phyloP scores from a whole-genome alignment of 192 early-diverging fungal species.

The Dispira simplex region DNA sequence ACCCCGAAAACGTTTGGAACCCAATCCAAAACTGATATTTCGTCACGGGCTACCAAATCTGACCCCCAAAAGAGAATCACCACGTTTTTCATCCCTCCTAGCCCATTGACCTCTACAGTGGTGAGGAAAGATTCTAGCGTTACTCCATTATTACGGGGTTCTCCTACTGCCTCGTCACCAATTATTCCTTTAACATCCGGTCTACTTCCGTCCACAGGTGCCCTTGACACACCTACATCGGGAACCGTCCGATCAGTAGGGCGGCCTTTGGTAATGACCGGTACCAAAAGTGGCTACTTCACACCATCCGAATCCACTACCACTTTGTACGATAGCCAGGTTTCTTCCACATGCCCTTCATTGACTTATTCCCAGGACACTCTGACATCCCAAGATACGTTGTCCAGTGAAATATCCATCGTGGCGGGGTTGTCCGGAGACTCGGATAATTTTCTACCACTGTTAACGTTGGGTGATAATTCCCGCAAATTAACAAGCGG shows the following conservation, averaged over 20 bases:
- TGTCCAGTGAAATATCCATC: no score
- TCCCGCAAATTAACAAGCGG: no score
- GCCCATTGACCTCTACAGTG: not conserved
- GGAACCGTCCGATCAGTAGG: not conserved
- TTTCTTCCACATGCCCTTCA: not conserved
- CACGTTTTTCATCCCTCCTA: not conserved
- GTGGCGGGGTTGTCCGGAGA: no score
- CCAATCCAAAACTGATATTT: not conserved
- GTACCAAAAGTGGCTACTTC: not conserved
- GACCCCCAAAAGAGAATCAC: not conserved
- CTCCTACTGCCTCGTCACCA: not conserved
- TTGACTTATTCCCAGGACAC: not conserved
- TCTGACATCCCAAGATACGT: not conserved
- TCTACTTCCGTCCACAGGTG: not conserved
- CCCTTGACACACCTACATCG: not conserved
- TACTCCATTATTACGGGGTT: not conserved
- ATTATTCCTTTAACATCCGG: not conserved
- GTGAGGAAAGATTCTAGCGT: not conserved
- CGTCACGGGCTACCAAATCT: not conserved
- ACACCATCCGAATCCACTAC: not conserved
- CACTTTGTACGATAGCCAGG: not conserved
- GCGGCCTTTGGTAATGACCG: not conserved
- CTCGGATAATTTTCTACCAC: no score
- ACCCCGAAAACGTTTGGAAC: not conserved
- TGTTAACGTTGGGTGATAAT: no score